Evolutionary conservation across 176 grass and related monocot species (phyloP).

Genomic region (Avena atlantica): DNA sequence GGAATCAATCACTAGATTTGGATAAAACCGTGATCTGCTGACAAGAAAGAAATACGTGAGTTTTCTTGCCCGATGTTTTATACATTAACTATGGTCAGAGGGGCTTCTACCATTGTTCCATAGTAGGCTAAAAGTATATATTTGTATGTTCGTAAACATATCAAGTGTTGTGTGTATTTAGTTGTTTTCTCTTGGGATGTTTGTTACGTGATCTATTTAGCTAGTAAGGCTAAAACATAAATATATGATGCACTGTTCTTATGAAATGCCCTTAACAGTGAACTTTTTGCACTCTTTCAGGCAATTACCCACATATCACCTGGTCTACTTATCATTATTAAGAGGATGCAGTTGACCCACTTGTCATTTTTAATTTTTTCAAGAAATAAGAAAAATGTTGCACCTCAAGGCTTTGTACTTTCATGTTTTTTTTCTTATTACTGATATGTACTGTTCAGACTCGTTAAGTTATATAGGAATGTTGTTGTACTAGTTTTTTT

Average conservation of each 20-base stretch:
- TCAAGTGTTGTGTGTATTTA: background rate
- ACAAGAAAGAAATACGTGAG: background rate
- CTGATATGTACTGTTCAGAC: background rate
- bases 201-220: background rate
- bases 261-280: background rate
- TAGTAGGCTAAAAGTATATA: background rate
- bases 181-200: background rate
- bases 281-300: background rate
- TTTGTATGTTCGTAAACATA: background rate
- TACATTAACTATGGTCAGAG: background rate
- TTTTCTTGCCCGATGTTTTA: background rate
- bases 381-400: background rate
- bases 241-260: background rate
- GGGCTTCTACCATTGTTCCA: background rate
- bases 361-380: background rate
- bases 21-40: background rate
- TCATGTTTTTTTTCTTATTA: background rate
- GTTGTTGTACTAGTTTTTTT: background rate
- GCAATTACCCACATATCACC: background rate
- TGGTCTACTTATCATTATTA: background rate
- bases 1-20: slow-evolving; percentile 39
- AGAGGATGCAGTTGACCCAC: background rate
- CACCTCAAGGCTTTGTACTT: background rate
- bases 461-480: background rate
- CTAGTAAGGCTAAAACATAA: background rate